Conservation (phyloP, 2,329 filamentous ascomycete genomes). For the Pseudodiploospora longispora region DNA sequence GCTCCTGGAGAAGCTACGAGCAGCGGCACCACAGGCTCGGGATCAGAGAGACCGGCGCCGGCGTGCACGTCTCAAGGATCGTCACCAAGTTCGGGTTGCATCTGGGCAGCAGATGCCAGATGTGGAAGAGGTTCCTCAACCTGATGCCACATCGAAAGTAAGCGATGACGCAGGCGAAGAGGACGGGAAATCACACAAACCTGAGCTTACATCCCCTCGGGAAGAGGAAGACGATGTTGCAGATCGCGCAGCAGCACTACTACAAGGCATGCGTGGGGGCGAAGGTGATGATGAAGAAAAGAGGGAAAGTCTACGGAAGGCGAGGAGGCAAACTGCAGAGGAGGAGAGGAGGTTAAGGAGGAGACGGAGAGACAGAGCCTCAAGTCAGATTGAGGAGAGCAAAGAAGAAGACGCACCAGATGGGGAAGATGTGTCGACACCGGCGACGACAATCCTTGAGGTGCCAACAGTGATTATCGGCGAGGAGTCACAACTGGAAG, state of each 20-base stretch:
- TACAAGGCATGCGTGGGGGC: slow-evolving; percentile 73
- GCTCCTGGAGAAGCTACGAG: slow-evolving; percentile 86
- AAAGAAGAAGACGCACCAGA: slow-evolving; percentile 15
- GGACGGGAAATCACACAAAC: slow-evolving; percentile 26
- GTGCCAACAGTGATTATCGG: not conserved
- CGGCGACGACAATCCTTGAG: slow-evolving; percentile 7
- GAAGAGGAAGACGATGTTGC: slow-evolving; percentile 63
- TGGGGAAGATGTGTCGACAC: slow-evolving; percentile 7
- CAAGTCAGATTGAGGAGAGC: slow-evolving; percentile 22
- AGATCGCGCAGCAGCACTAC: slow-evolving; percentile 70
- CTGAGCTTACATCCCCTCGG: slow-evolving; percentile 43
- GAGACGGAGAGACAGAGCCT: slow-evolving; percentile 55
- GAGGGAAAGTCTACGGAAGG: slow-evolving; percentile 53
- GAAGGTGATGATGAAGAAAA: slow-evolving; percentile 49
- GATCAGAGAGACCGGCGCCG: slow-evolving; percentile 85
- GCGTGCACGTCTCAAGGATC: slow-evolving; percentile 80
- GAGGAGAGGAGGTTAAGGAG: slow-evolving; percentile 65
- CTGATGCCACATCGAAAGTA: slow-evolving; percentile 32
- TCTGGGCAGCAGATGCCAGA: slow-evolving; percentile 83
- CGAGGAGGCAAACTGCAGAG: slow-evolving; percentile 64
- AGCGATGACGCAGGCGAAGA: slow-evolving; percentile 34
- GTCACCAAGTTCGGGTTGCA: slow-evolving; percentile 81
- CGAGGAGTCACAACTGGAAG: not conserved
- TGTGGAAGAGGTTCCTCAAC: slow-evolving; percentile 51
- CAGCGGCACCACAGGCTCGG: slow-evolving; percentile 80